These are phyloP conservation scores for Aschersonia sp. DNA, from an alignment of 2,329 filamentous ascomycete species.

Conservation along the genomic window DNA sequence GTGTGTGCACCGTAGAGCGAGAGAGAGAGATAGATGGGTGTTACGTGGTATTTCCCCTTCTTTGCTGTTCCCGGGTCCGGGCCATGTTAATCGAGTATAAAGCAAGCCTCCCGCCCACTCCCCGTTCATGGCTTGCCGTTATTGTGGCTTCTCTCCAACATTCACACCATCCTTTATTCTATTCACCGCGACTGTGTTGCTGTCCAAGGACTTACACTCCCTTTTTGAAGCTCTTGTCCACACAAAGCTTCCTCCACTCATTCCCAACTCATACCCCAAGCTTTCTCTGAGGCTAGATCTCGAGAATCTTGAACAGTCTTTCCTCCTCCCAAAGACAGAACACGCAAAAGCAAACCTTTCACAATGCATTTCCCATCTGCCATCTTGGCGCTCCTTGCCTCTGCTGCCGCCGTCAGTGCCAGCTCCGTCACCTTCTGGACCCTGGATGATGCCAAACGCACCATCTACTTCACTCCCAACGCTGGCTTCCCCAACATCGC, in stretches of 20 bases:
- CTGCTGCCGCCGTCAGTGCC: slow-evolving; percentile 26
- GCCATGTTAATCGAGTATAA: slow-evolving; percentile 1
- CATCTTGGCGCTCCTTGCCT: slow-evolving; percentile 27
- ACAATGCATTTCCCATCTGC: slow-evolving; percentile 40
- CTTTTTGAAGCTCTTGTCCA: slow-evolving; percentile 10
- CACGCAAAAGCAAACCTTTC: slow-evolving; percentile 10
- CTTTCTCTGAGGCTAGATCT: slow-evolving; percentile 5
- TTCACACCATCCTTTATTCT: not conserved
- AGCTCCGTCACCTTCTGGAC: slow-evolving; percentile 43
- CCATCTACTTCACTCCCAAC: slow-evolving; percentile 34
- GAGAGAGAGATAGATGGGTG: no score
- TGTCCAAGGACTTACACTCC: slow-evolving; percentile 10
- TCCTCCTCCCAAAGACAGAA: slow-evolving; percentile 4
- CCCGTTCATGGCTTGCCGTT: not conserved
- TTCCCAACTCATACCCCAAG: not conserved
- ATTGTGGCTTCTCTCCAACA: not conserved
- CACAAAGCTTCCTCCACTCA: not conserved
- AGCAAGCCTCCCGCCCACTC: slow-evolving; percentile 1
- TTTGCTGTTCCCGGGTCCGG: not conserved
- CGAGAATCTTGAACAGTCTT: slow-evolving; percentile 7
- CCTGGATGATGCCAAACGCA: slow-evolving; percentile 35
- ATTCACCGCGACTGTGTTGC: slow-evolving; percentile 1
- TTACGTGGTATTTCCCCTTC: not conserved
- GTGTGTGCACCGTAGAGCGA: no score
- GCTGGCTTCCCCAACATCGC: slow-evolving; percentile 19